Base-by-base conservation (phyloP, 495 filamentous ascomycete species). In the Evernia prunastri region DNA sequence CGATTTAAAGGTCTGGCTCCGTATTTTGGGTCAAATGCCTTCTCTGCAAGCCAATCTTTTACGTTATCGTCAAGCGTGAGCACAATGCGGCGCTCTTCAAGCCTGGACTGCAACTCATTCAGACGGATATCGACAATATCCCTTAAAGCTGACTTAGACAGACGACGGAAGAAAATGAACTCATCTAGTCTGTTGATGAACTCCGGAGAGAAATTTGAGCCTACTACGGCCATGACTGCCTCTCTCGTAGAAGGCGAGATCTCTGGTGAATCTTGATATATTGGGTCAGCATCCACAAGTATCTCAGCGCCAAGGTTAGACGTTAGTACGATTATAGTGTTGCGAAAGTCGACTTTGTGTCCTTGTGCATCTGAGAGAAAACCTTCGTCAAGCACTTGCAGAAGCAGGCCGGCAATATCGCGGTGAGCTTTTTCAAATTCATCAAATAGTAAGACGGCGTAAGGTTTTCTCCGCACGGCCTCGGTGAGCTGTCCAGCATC, bases 401-500 rank as follows among this genome's bases (percentile, higher is more conserved):
- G 83, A 7, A 98, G 84, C n/a, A 98, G 77, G 0, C 92, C 87
- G 4, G 91, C 94, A 65, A 97, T 97, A 71, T 98, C 94, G 29
- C 89, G 87, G 71, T 97, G 93, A 3, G 93, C 93, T 72, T 98
- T 97, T 73, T 97, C 93, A 71, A 96, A 98, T 69, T 97, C 94
- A 75, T 98, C 94, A 35, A 98, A 96, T 3, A 98, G 79, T 1
- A 98, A 78, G 8, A 98, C 89, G 2, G 94, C 94, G 69, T 98
- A 97, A 2, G 94, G 94, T 72, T 97, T 98, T 59, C 94, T 84
- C 56, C 94, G 82, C 4, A 98, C 91, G 25, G 94, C 94, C 73
- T 98, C 94, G 2, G 94, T 97, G 10, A 98, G 82, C 73, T 98
- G 94, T 11, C 94, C 94, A 25, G 93, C 91, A 73, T 98, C 94